A percentile compares a stretch with the other conserved stretches of the same genome.
Evolutionary conservation across 2,329 filamentous ascomycete species (phyloP).

Genomic region (Botrytis deweyae): DNA sequence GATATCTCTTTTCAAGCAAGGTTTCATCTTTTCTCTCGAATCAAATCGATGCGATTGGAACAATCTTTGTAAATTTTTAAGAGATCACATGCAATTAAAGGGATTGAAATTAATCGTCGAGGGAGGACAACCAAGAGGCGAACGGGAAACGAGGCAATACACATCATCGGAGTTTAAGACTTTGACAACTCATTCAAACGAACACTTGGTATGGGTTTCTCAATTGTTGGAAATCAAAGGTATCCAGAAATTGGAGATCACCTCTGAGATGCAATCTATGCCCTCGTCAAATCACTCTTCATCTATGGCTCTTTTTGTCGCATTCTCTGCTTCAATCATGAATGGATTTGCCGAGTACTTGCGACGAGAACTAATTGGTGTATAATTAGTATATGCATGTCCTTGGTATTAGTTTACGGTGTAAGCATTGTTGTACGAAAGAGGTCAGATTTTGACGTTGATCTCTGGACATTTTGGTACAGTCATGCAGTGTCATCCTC

Average conservation of each 20-base stretch:
- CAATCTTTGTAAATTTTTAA: constrained; percentile 51
- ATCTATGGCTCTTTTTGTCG: constrained; percentile 57
- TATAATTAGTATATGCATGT: not conserved
- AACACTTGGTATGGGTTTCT: constrained; percentile 57
- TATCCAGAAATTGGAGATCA: constrained; percentile 51
- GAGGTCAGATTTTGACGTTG: not conserved
- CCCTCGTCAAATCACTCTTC: constrained; percentile 50
- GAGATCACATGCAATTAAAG: constrained; percentile 42
- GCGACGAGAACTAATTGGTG: constrained; percentile 34
- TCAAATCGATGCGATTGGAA: constrained; percentile 57
- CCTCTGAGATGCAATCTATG: constrained; percentile 51
- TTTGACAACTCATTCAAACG: constrained; percentile 44
- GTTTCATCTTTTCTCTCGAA: constrained; percentile 52
- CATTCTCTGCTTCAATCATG: constrained; percentile 60
- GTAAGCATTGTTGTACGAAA: constrained; percentile 13
- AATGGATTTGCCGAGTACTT: constrained; percentile 55
- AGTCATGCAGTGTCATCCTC: constrained; percentile 7
- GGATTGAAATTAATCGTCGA: constrained; percentile 54
- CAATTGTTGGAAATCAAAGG: constrained; percentile 53
- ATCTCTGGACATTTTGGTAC: not conserved
- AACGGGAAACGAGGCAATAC: constrained; percentile 51
- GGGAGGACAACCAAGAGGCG: constrained; percentile 49
- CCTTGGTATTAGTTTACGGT: not conserved
- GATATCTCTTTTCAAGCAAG: constrained; percentile 56
- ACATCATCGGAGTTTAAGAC: constrained; percentile 49